Evolutionary conservation across 1,284 basidiomycete species (phyloP).

Genomic region (Sporisorium scitamineum): DNA sequence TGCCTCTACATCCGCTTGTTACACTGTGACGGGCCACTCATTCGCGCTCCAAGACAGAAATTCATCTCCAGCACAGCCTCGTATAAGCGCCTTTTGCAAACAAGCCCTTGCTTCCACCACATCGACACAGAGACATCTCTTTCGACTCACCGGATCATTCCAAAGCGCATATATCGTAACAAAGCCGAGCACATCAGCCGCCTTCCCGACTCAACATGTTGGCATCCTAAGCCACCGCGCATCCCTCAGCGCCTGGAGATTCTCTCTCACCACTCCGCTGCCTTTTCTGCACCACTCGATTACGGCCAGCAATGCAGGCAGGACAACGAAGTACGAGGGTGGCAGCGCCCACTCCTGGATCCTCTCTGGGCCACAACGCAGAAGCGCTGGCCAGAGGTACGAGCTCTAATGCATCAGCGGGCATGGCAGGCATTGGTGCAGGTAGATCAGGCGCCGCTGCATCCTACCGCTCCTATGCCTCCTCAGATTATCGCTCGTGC

Average conservation of each 20-base stretch:
- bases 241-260: neutral
- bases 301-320: conserved; percentile 18
- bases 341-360: neutral
- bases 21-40: neutral
- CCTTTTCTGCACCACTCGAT: neutral
- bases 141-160: neutral
- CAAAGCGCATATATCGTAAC: neutral
- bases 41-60: neutral
- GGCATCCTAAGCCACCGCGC: neutral
- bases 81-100: neutral
- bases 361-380: neutral
- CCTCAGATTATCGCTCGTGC: conserved; percentile 6
- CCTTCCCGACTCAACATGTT: neutral
- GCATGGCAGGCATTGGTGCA: conserved; percentile 41
- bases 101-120: neutral
- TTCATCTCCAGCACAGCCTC: conserved; percentile 6
- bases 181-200: neutral
- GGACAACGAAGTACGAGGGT: conserved; percentile 13
- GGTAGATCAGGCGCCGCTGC: conserved; percentile 17
- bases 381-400: conserved; percentile 4
- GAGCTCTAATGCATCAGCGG: conserved; percentile 12
- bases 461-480: conserved; percentile 19
- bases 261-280: neutral
- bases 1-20: neutral
- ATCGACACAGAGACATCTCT: neutral